A percentile compares a stretch with the other conserved stretches of the same genome.
phyloP scores from a whole-genome alignment of 768 basidiomycete species.

The Tubosaeta brunneosetosa region DNA sequence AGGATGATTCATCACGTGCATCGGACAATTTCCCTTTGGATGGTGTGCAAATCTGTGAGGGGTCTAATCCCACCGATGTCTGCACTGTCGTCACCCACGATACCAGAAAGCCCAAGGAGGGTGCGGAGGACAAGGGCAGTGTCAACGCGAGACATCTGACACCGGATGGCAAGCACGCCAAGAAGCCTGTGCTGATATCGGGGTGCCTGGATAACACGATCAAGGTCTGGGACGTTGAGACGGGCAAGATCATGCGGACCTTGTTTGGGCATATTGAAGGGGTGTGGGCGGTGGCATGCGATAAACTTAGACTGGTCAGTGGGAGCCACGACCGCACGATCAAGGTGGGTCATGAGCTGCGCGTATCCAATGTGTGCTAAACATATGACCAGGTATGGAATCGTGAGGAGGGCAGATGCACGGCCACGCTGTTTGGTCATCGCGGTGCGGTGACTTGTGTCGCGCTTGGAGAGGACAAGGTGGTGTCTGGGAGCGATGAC shows the following conservation, averaged over 20 bases:
- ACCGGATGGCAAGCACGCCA: conserved; percentile 18
- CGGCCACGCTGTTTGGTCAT: conserved; percentile 88
- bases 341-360: conserved; percentile 56
- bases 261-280: conserved; percentile 98
- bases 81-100: conserved; percentile 31
- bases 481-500: conserved; percentile 95
- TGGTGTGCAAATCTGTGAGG: conserved; percentile 10
- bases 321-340: conserved; percentile 96
- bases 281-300: conserved; percentile 93
- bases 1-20: conserved; percentile 12
- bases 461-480: conserved; percentile 88
- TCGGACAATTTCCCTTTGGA: conserved; percentile 12
- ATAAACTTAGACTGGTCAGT: conserved; percentile 86
- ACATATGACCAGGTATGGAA: conserved; percentile 73
- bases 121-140: conserved; percentile 9
- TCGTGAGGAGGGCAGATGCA: conserved; percentile 81
- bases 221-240: conserved; percentile 93
- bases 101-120: conserved; percentile 7
- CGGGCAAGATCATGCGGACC: conserved; percentile 70
- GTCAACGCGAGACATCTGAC: conserved; percentile 1
- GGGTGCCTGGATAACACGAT: conserved; percentile 94
- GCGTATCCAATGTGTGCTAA: not conserved
- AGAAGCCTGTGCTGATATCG: conserved; percentile 76
- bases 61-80: conserved; percentile 16
- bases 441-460: conserved; percentile 91